A percentile compares a stretch with the other conserved stretches of the same genome.
These are phyloP conservation scores for Gymnopus androsaceus DNA, from an alignment of 1,284 basidiomycete genomes.

Conservation along the genomic window DNA sequence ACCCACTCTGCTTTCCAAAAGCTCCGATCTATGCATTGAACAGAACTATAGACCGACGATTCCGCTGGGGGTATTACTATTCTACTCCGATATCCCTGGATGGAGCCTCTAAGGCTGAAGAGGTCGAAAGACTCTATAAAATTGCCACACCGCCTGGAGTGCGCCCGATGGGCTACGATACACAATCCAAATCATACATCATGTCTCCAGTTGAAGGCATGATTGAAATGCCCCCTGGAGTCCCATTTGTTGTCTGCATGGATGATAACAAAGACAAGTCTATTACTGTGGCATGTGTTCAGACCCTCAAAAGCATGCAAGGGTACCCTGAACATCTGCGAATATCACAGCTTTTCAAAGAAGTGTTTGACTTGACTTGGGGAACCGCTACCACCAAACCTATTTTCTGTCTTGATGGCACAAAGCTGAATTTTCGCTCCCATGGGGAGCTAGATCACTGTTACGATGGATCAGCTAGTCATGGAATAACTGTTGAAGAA, in stretches of 20 bases:
- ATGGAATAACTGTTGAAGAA: conserved; percentile 15
- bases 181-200: neutral
- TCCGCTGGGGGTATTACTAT: neutral
- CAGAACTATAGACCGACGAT: neutral
- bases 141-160: conserved; percentile 1
- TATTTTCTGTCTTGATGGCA: neutral
- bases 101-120: neutral
- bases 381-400: neutral
- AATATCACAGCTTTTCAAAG: neutral
- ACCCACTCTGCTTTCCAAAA: neutral
- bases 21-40: neutral
- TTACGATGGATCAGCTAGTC: conserved; percentile 17
- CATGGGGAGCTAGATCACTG: neutral
- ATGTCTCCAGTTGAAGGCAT: conserved; percentile 7
- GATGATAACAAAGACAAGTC: neutral
- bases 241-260: neutral
- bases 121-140: neutral
- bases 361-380: neutral
- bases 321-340: neutral
- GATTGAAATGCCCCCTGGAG: conserved; percentile 4
- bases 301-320: neutral
- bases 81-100: neutral
- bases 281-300: conserved; percentile 5
- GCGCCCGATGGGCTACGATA: neutral
- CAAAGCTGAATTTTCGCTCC: neutral